Base-by-base conservation (phyloP, 164 flowering plant species). In the Macadamia tetraphylla region DNA sequence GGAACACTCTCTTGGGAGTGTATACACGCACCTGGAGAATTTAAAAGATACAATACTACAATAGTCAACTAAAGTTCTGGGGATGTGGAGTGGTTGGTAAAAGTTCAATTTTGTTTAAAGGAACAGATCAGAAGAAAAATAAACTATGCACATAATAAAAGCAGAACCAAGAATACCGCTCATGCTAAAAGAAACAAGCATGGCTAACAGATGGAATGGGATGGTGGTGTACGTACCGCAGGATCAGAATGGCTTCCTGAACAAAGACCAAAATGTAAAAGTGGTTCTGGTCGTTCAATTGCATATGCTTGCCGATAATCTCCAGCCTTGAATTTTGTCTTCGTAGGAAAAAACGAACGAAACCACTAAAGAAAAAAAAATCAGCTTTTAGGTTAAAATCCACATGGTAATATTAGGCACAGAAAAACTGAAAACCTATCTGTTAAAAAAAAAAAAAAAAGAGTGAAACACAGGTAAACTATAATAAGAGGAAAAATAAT, bases 181-280 rank as follows among this genome's bases (percentile, higher is more conserved):
- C n/a, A 42, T 58, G 17, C 13, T 12, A 40, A 35, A 35, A 9
- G 49, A 40, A 58, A 66, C 6, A 15, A 58, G 15, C 12, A 3
- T 46, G 17, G 14, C 48, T 23, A 43, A 35, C 42, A 68, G 58
- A 31, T 18, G 9, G 58, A 46, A 1, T 23, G 31, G 43, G 10
- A 40, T 48, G 60, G 23, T 43, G 31, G 10, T 42, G 40, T 90
- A 94, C 44, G 40, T 90, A 94, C 99, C 84, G 92, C 96, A 30
- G 99, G 94, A 81, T 94, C 99, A 48, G 99, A 94, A 72, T 87
- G 91, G 83, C 86, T 86, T 74, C 99, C 99, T 6, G 91, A 81
- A 73, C 91, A 87, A 59, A 94, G 90, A 3, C 97, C 92, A 78
- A 94, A 94, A 76, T 92, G 84, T 46, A 92, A 52, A 48, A 88